Evolutionary conservation across 495 filamentous ascomycete species (phyloP), one percentile per base, ranked within the genome.

Genomic region (Daldinia decipiens): DNA sequence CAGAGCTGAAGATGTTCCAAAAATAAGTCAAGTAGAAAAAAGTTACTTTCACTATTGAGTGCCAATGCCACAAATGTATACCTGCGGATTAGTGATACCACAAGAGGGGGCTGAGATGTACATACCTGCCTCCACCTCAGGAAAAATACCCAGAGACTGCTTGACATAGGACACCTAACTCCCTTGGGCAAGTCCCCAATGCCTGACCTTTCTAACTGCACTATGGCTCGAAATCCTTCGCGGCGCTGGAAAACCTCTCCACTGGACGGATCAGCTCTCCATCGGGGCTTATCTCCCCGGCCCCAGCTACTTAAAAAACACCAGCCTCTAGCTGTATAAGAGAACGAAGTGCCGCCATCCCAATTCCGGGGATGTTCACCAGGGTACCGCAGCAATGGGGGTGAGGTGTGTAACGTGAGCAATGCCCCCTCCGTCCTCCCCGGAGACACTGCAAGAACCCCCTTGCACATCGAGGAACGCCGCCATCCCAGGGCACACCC

Each of bases 371-470:
- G 24, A 36, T 52, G 50, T 27, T 52, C 19, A 6, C 50, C 31
- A 38, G 53, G 29, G 31, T 53, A 5, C 53, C 53, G 53, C 53
- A 31, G 53, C 53, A 11, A 34, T 56, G 53, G 11, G 53, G 17
- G 29, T 56, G 53, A 47, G 53, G 31, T 53, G 53, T 56, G 53
- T 56, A 56, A 56, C 53, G 53, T 56, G 31, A 56, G 53, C 29
- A 56, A 13, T 36, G 31, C n/a, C 53, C 8, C 29, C 53, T 56
- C 53, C 53, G 8, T 17, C 13, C 29, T 34, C 53, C 53, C 3
- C 53, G 53, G 29, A 36, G 31, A 31, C 53, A 36, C n/a, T 21
- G 15, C 53, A 56, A 36, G 29, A 5, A 19, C 53, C 53, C 53
- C 53, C 53, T 56, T 56, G 53, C 53, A 36, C 53, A 4, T 56